Evolutionary conservation across 495 filamentous ascomycete species (phyloP), one percentile per base, ranked within the genome.

Genomic region (Tuber indicum): DNA sequence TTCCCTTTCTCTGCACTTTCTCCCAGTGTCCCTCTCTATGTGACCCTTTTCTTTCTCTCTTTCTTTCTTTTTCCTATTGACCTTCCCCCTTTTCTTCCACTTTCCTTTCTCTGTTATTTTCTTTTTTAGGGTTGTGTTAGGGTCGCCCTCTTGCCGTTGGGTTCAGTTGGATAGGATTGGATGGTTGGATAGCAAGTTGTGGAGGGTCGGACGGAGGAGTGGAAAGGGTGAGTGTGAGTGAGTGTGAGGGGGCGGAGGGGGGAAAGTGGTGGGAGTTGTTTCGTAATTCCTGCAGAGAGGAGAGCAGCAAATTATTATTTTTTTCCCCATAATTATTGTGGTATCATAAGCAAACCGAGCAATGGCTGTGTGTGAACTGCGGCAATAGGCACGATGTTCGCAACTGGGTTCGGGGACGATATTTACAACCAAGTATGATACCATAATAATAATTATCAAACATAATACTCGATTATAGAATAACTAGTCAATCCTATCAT

Each of bases 231-330:
- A 66, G n/a, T 17, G 58, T 66, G 12, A 62, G 52, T 62, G 12
- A 62, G 52, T 62, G 52, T 62, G 52, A 17, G n/a, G 10, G 58
- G 47, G 19, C 47, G 17, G 17, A 12, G 21, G 47, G 47, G 12
- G 32, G 32, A 32, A 49, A 23, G 21, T 23, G 47, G n/a, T 66
- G 58, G 58, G n/a, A 32, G 58, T 66, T 66, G 58, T 66, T 66
- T 66, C 58, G n/a, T 5, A 66, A 66, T 32, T 66, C 58, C 58
- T 66, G 58, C 58, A 66, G n/a, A 66, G 58, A 66, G 58, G 58
- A 32, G 58, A 32, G 26, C n/a, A 66, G 58, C 58, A 66, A 66
- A 26, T 8, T 3, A n/a, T 52, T 52, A n/a, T n/a, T 58, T 58
- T 10, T 58, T 10, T 23, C 9, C 8, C 47, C 47, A 49, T 43